Evolutionary conservation across 2,329 filamentous ascomycete genomes (phyloP).

Genomic region (Fusarium incarnatum): DNA sequence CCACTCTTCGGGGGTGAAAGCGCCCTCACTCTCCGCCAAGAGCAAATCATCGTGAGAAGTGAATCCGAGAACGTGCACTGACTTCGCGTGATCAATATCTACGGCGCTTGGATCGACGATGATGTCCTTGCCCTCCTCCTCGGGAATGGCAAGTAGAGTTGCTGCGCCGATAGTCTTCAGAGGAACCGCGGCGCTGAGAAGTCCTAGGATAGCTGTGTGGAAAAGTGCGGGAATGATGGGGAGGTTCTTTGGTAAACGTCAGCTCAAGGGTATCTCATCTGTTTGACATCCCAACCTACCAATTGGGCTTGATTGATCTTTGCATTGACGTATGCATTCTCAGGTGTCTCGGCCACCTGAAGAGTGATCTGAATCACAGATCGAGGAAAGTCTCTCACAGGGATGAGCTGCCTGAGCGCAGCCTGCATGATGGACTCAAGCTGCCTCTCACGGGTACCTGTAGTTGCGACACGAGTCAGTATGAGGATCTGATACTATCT

Average conservation of each 20-base stretch:
- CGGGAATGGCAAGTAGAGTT: conserved; percentile 69
- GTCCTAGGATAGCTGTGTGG: conserved; percentile 80
- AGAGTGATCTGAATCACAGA: conserved; percentile 83
- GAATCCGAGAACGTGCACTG: conserved; percentile 86
- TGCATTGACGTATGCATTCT: conserved; percentile 72
- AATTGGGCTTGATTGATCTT: conserved; percentile 70
- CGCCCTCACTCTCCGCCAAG: conserved; percentile 83
- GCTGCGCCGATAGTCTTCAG: conserved; percentile 78
- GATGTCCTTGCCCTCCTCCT: conserved; percentile 56
- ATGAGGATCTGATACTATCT: conserved; percentile 21
- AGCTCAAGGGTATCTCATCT: conserved; percentile 27
- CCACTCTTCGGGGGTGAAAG: conserved; percentile 82
- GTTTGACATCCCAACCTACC: conserved; percentile 57
- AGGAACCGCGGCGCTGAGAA: conserved; percentile 86
- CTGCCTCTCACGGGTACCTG: conserved; percentile 80
- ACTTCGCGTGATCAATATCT: conserved; percentile 71
- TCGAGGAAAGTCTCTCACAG: conserved; percentile 80
- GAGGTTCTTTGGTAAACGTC: conserved; percentile 68
- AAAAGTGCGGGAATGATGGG: conserved; percentile 83
- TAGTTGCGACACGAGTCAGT: conserved; percentile 25
- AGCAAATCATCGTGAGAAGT: conserved; percentile 79
- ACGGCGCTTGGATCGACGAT: conserved; percentile 71
- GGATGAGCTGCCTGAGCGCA: conserved; percentile 78
- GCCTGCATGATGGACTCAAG: conserved; percentile 81
- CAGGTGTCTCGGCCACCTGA: conserved; percentile 78